Evolutionary conservation across 257 asterid genomes (phyloP).

Genomic region (Petrea volubilis): DNA sequence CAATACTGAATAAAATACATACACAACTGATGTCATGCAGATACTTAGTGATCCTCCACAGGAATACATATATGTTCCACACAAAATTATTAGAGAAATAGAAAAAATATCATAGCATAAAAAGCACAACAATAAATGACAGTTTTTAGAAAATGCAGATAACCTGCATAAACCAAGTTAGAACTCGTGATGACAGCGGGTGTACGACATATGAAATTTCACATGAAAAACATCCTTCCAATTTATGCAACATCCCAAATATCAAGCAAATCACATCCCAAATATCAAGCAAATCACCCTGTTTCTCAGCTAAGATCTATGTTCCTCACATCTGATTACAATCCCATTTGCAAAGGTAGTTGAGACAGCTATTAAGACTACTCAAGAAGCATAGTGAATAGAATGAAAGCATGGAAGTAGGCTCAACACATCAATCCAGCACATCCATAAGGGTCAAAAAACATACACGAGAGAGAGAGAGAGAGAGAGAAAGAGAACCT

Average conservation of each 20-base stretch:
- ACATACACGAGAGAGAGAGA: background rate
- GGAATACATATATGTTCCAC: constrained; percentile 1
- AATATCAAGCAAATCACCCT: background rate
- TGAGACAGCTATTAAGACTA: background rate
- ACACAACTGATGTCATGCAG: background rate
- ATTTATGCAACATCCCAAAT: background rate
- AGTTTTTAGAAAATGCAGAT: background rate
- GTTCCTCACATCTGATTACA: background rate
- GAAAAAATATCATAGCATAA: too few relatives aligned
- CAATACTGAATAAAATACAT: background rate
- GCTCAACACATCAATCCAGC: background rate
- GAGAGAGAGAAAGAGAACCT: constrained; percentile 53
- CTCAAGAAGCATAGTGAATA: background rate
- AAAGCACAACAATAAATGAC: background rate
- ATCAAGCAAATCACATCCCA: too few relatives aligned
- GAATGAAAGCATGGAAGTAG: background rate
- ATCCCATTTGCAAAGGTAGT: background rate
- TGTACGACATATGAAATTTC: background rate
- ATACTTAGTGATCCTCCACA: too few relatives aligned
- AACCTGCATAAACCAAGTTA: background rate
- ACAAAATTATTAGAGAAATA: background rate
- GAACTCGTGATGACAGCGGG: background rate
- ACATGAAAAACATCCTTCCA: constrained; percentile 2
- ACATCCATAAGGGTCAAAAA: background rate
- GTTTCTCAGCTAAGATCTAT: background rate